Evolutionary conservation across 768 basidiomycete species (phyloP).

Genomic region (Mycena galericulata): DNA sequence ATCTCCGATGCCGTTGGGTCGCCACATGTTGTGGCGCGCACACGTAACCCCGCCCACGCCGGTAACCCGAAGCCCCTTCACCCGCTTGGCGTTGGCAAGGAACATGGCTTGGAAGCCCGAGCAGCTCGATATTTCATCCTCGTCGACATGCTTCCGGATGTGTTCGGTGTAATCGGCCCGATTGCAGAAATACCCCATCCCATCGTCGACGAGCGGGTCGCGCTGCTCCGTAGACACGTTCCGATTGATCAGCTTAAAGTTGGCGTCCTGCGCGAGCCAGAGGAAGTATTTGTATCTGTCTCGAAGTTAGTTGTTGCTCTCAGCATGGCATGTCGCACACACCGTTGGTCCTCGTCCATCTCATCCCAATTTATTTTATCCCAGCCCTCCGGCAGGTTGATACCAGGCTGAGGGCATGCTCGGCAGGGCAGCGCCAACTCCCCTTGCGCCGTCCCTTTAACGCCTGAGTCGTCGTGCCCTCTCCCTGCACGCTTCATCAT

Average conservation of each 20-base stretch:
- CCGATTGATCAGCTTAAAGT: neutral
- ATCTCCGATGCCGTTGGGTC: slow-evolving; percentile 30
- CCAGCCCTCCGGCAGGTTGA: slow-evolving; percentile 15
- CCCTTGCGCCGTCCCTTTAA: neutral
- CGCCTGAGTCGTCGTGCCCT: neutral
- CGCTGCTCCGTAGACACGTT: neutral
- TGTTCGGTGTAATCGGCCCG: neutral
- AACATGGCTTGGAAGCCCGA: slow-evolving; percentile 19
- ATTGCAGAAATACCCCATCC: neutral
- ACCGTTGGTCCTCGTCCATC: slow-evolving; percentile 7
- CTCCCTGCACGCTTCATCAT: slow-evolving; percentile 21
- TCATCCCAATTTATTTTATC: neutral
- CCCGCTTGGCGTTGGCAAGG: neutral
- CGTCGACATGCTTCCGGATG: neutral
- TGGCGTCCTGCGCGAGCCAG: neutral
- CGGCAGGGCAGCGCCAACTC: slow-evolving; percentile 19
- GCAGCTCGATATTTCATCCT: slow-evolving; percentile 14
- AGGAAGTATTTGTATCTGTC: neutral
- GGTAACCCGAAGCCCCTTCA: slow-evolving; percentile 16
- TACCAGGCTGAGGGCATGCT: slow-evolving; percentile 8
- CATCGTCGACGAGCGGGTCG: neutral
- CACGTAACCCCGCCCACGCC: slow-evolving; percentile 28
- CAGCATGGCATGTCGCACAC: neutral
- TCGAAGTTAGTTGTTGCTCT: neutral
- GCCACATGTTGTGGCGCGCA: slow-evolving; percentile 8